Conservation (phyloP, 2,329 filamentous ascomycete genomes). For the Aspergillus pseudoglaucus region DNA sequence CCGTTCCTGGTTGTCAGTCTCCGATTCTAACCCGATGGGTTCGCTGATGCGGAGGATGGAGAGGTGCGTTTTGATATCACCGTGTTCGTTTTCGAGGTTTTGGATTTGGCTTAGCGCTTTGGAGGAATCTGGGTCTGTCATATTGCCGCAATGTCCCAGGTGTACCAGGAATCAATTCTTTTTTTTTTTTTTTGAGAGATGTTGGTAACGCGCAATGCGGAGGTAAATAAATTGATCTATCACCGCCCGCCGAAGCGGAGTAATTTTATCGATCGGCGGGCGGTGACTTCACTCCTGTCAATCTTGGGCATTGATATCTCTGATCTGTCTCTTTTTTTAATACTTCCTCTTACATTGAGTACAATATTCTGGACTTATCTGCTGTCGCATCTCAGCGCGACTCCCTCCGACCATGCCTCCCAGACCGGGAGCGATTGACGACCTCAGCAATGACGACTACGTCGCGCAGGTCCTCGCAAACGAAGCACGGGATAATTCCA, state of each 20-base stretch:
- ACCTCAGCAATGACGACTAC: constrained; percentile 49
- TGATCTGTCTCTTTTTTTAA: no score
- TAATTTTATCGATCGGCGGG: constrained; percentile 7
- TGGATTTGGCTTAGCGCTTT: constrained; percentile 43
- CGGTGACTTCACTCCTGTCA: constrained; percentile 9
- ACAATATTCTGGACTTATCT: not conserved
- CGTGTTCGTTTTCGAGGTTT: constrained; percentile 29
- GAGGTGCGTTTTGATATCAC: constrained; percentile 47
- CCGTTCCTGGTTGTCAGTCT: constrained; percentile 16
- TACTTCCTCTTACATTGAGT: not conserved
- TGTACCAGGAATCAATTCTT: not conserved
- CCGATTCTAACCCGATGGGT: constrained; percentile 52
- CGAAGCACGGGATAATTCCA: constrained; percentile 67
- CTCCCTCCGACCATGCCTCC: constrained; percentile 20
- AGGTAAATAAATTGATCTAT: constrained; percentile 14
- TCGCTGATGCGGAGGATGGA: constrained; percentile 73
- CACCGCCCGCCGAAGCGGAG: not conserved
- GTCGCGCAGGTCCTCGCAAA: constrained; percentile 71
- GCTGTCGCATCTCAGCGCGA: not conserved
- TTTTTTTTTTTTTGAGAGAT: not conserved
- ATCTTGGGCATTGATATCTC: not conserved
- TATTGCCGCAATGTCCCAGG: constrained; percentile 1
- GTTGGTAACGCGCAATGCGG: constrained; percentile 5
- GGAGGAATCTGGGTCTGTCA: constrained; percentile 15
- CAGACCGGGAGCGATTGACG: constrained; percentile 32